Evolutionary conservation across 1,284 basidiomycete species (phyloP), one percentile per base, ranked within the genome.

Genomic region (Schizophyllum amplum): DNA sequence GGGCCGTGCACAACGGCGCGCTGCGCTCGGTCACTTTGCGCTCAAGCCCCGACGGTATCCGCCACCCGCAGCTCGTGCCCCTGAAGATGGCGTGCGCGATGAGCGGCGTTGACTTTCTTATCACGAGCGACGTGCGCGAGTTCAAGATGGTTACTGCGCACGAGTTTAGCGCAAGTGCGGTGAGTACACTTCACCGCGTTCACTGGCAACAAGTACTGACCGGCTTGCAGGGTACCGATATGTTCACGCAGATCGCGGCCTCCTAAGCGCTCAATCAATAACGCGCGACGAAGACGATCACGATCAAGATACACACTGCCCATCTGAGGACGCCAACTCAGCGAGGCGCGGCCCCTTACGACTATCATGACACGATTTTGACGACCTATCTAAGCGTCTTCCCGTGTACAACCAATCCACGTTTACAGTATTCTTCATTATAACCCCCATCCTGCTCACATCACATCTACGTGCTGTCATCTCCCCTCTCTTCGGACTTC

Each of bases 21-120:
- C 64, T 84, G 51, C 69, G 71, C 57, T 68, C 70, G 24, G 64
- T 84, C 22, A 78, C 75, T 4, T 67, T 82, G 47, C 75, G 78
- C 50, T 25, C 80, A 22, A 80, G 77, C 74, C 69, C 74, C 47
- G 74, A 72, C 46, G 80, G 78, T 1, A 66, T 74, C 23, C 61
- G 63, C n/a, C 77, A 84, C 59, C 68, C 74, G 52, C 71, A 76
- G 60, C 68, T 82, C 47, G 64, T 77, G 25, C 71, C 73, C 50
- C 67, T 84, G 60, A 80, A 77, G 69, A 79, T 84, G 64, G 76
- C 73, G 4, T 85, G 83, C 66, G 79, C 79, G 22, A 75, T 72
- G 62, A 71, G 72, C 61, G 83, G 81, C 46, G 71, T 83, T 52
- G 75, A 76, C 25, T 63, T 84, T 62, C 66, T 65, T 53, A 68